Evolutionary conservation across 1,139 yeast genomes (phyloP).

Genomic region (Debaryomycetaceae sp.): DNA sequence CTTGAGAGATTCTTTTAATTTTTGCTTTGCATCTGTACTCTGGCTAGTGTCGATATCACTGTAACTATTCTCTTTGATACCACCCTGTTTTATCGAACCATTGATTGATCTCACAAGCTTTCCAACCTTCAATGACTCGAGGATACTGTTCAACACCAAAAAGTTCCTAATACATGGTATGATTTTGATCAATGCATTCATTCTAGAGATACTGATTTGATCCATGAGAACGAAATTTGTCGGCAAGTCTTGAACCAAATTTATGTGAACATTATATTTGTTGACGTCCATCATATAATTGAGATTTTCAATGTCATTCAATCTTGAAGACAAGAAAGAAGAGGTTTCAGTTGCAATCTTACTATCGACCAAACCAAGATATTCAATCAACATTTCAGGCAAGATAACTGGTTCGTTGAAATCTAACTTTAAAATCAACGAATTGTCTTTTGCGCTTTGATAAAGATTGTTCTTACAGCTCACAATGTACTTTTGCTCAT

Average conservation of each 20-base stretch:
- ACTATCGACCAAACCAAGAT: conserved; percentile 19
- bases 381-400: conserved; percentile 29
- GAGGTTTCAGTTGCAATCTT: neutral
- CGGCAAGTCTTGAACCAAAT: conserved; percentile 4
- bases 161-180: conserved; percentile 32
- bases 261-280: conserved; percentile 2
- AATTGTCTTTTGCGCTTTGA: neutral
- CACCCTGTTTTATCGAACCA: neutral
- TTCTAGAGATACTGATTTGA: conserved; percentile 18
- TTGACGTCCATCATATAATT: conserved; percentile 4
- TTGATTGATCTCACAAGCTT: neutral
- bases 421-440: conserved; percentile 14
- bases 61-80: conserved; percentile 1
- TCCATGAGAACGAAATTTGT: conserved; percentile 17
- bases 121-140: conserved; percentile 2
- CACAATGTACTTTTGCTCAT: too few relatives aligned
- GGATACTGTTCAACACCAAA: conserved; percentile 21
- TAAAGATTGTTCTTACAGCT: neutral
- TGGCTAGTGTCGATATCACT: conserved; percentile 1
- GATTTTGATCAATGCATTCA: conserved; percentile 23
- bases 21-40: conserved; percentile 22
- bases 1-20: conserved; percentile 34
- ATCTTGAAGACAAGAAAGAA: conserved; percentile 5
- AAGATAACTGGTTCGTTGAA: conserved; percentile 24
- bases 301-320: conserved; percentile 19